Conservation (phyloP, 495 filamentous ascomycete species). For the Aspergillus conjunctus region DNA sequence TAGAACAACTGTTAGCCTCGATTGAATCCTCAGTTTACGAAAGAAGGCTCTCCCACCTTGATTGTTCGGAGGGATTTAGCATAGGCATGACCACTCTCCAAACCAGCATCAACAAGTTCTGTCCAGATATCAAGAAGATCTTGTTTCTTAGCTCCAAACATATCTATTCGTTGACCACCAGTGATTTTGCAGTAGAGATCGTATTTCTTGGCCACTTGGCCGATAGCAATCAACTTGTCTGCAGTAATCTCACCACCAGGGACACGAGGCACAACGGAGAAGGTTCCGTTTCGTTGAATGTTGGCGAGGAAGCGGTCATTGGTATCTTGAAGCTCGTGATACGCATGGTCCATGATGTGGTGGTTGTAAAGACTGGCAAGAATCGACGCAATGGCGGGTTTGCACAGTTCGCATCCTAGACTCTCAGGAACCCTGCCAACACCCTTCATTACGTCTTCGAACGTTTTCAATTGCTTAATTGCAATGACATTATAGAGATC, state of each 20-base stretch:
- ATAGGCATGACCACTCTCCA: constrained; percentile 95
- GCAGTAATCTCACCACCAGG: constrained; percentile 89
- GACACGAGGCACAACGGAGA: constrained; percentile 85
- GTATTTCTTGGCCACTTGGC: constrained; percentile 86
- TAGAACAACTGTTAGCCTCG: constrained; percentile 20
- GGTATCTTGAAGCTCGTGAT: constrained; percentile 87
- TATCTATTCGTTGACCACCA: constrained; percentile 90
- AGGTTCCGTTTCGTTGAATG: constrained; percentile 93
- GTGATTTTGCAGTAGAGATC: constrained; percentile 94
- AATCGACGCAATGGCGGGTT: constrained; percentile 84
- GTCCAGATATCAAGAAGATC: constrained; percentile 91
- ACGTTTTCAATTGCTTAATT: constrained; percentile 75
- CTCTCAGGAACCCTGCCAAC: constrained; percentile 74
- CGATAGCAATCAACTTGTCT: constrained; percentile 86
- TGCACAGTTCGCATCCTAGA: constrained; percentile 90
- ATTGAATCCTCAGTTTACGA: background rate
- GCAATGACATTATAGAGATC: constrained; percentile 91
- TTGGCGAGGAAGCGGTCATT: constrained; percentile 94
- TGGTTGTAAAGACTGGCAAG: constrained; percentile 83
- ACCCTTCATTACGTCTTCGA: constrained; percentile 79
- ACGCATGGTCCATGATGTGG: constrained; percentile 74
- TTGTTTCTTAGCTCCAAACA: constrained; percentile 93
- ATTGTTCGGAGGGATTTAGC: constrained; percentile 90
- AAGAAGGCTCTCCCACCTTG: constrained; percentile 51
- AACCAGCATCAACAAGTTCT: constrained; percentile 80